A percentile compares a stretch with the other conserved stretches of the same genome.
phyloP scores from a whole-genome alignment of 495 filamentous ascomycete genomes.

The Apiosordaria backusii region DNA sequence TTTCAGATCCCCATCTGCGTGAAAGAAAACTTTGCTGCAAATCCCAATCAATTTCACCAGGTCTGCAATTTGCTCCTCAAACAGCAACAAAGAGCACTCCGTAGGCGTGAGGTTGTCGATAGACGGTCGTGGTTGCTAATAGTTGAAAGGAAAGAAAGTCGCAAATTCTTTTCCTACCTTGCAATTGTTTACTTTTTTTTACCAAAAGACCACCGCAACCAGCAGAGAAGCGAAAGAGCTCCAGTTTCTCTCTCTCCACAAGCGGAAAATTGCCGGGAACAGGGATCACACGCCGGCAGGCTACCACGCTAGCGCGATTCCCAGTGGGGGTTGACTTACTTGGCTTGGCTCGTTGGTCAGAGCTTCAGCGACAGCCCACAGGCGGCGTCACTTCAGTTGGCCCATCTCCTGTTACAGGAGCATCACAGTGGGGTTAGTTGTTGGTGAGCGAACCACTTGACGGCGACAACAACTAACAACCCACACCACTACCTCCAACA shows the following conservation, averaged over 20 bases:
- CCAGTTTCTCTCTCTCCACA: neutral
- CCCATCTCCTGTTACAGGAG: neutral
- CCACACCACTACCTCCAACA: neutral
- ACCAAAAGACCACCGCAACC: neutral
- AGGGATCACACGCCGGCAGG: neutral
- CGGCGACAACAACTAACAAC: neutral
- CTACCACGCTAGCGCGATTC: neutral
- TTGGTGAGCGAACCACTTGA: neutral
- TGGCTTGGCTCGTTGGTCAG: conserved; percentile 12
- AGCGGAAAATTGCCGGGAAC: conserved; percentile 1
- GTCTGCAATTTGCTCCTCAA: too few species aligned
- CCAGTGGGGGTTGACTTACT: too few species aligned
- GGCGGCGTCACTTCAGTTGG: neutral
- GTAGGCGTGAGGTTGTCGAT: neutral
- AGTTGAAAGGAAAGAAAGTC: neutral
- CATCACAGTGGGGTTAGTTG: neutral
- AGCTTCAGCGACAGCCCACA: conserved; percentile 7
- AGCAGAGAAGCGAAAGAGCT: neutral
- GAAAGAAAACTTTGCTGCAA: neutral
- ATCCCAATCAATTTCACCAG: neutral
- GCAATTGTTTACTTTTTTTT: conserved; percentile 3
- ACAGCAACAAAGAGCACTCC: neutral
- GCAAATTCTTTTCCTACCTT: neutral
- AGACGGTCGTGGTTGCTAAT: neutral
- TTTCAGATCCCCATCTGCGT: conserved; percentile 12